These are phyloP conservation scores for Solanum etuberosum DNA, from an alignment of 257 asterid species.

Conservation along the genomic window DNA sequence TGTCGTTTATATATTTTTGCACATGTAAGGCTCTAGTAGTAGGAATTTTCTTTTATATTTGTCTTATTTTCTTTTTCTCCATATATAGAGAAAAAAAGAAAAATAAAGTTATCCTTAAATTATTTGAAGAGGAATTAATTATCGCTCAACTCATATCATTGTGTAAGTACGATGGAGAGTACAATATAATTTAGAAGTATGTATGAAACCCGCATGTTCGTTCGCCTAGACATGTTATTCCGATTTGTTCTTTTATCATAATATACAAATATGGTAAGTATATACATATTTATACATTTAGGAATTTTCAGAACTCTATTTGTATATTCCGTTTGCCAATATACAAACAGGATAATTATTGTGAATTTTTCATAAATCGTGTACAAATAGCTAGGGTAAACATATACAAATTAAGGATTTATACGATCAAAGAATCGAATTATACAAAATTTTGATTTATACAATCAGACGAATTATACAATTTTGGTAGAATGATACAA, in stretches of 20 bases:
- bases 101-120: not conserved
- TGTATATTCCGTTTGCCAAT: no score
- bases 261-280: no score
- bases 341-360: no score
- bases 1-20: not conserved
- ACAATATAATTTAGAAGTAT: not conserved
- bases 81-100: not conserved
- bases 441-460: no score
- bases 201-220: not conserved
- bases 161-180: not conserved
- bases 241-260: not conserved
- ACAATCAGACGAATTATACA: no score
- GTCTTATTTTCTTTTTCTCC: not conserved
- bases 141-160: not conserved
- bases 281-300: no score
- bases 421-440: no score
- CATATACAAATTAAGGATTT: no score
- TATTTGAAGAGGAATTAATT: not conserved
- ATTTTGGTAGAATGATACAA: no score
- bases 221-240: not conserved
- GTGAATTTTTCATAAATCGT: no score
- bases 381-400: no score
- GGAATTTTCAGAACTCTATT: no score
- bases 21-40: not conserved
- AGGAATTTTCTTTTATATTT: not conserved